Evolutionary conservation across 495 filamentous ascomycete genomes (phyloP), one percentile per base, ranked within the genome.

Genomic region (Polyplosphaeria fusca): DNA sequence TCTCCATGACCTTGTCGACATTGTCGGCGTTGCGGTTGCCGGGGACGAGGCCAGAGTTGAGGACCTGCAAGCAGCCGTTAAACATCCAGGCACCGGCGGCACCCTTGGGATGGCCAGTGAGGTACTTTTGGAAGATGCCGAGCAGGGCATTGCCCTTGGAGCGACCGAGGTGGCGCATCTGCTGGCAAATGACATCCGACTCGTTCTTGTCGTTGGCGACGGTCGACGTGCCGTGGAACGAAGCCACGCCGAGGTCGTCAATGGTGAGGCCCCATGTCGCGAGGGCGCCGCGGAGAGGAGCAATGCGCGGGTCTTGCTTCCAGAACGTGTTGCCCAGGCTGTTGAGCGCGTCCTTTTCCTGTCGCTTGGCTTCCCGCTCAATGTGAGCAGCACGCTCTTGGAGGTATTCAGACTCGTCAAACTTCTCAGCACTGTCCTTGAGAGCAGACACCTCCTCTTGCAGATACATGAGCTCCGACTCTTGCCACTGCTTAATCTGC

Each of bases 191-290:
- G 67, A 95, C 91, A 53, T 93, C 91, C 24, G 93, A 96, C 72
- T 99, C 93, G 71, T 99, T 99, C 83, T 99, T 99, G 77, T 99
- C 93, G 68, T 99, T 99, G 51, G 93, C 93, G 55, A 94, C 90
- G 32, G 93, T 99, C 19, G 92, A 96, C 25, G 93, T 99, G 59
- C 93, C 93, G 74, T 99, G 93, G 87, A 97, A 99, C 19, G 93
- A 97, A 5, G 92, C 91, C 43, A 97, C 90, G 55, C 74, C 85
- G 44, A 99, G 82, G 63, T 99, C 93, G 69, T 99, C 94, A 62
- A 99, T 90, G 14, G 93, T 97, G 35, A 99, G 83, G 69, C 91
- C 91, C 93, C 93, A 99, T 13, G 92, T 96, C 32, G 93, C 93
- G 47, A 98, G 82, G 32, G 93, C 88, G 66, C 94, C 93, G 60